Conservation (phyloP, 2,329 filamentous ascomycete species). For the Diplodia intermedia region DNA sequence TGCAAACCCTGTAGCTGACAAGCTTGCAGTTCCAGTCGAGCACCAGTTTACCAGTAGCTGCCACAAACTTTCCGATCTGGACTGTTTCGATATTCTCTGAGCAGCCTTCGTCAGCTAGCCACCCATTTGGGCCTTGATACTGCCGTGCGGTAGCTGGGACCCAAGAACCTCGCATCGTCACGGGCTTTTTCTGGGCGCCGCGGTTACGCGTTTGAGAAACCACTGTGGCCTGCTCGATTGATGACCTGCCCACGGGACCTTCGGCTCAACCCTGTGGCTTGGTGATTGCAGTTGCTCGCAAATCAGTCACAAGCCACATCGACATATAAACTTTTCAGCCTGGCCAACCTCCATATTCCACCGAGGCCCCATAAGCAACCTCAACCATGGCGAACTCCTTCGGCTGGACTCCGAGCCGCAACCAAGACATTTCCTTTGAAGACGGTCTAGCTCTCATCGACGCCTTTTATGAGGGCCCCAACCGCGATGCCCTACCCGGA, state of each 20-base stretch:
- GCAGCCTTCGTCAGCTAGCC: background rate
- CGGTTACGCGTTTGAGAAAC: background rate
- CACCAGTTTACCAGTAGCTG: background rate
- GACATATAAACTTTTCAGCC: background rate
- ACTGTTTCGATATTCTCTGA: background rate
- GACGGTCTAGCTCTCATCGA: slow-evolving; percentile 24
- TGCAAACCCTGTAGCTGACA: background rate
- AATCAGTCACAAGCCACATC: background rate
- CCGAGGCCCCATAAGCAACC: background rate
- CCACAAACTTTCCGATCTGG: background rate
- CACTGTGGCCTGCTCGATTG: background rate
- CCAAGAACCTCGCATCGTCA: background rate
- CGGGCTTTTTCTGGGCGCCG: background rate
- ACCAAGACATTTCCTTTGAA: slow-evolving; percentile 11
- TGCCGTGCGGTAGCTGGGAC: background rate
- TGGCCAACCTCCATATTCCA: background rate
- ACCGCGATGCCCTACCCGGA: background rate
- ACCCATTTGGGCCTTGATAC: background rate
- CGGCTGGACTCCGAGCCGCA: background rate
- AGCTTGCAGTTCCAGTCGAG: background rate
- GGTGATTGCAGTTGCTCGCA: background rate
- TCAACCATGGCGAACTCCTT: background rate
- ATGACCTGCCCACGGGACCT: background rate
- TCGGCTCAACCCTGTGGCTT: background rate
- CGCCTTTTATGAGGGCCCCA: slow-evolving; percentile 7